Evolutionary conservation across 805 yeast genomes (phyloP).

Genomic region (Wickerhamomyces mucosus): DNA sequence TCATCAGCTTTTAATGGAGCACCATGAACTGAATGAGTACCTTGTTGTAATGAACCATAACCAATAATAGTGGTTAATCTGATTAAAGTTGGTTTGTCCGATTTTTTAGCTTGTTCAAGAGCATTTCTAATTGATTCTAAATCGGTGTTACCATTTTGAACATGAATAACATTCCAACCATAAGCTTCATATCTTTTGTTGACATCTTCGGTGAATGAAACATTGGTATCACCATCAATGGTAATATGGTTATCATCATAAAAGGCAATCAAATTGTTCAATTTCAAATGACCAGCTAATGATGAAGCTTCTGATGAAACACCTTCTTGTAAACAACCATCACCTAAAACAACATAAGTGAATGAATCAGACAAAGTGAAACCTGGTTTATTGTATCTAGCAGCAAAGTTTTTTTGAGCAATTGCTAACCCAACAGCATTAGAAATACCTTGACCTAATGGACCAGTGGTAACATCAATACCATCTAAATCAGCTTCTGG

Average conservation of each 20-base stretch:
- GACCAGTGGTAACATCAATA: conserved; percentile 96
- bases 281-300: conserved; percentile 90
- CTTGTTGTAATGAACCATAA: conserved; percentile 77
- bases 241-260: conserved; percentile 97
- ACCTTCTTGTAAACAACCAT: conserved; percentile 98
- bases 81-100: conserved; percentile 84
- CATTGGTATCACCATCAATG: conserved; percentile 86
- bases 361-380: conserved; percentile 61
- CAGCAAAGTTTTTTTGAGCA: conserved; percentile 88
- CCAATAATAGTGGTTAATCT: conserved; percentile 89
- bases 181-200: conserved; percentile 76
- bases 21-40: conserved; percentile 93
- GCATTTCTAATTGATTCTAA: conserved; percentile 62
- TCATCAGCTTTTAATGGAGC: conserved; percentile 93
- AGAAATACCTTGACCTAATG: conserved; percentile 95
- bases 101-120: conserved; percentile 70
- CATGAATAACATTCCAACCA: conserved; percentile 84
- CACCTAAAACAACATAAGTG: conserved; percentile 83
- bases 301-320: conserved; percentile 91
- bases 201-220: conserved; percentile 92
- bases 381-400: conserved; percentile 87
- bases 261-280: conserved; percentile 87
- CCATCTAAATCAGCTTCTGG: conserved; percentile 92
- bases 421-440: conserved; percentile 96
- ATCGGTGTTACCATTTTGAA: conserved; percentile 76